Evolutionary conservation across 495 filamentous ascomycete species (phyloP), one percentile per base, ranked within the genome.

Genomic region (Arthonia radiata): DNA sequence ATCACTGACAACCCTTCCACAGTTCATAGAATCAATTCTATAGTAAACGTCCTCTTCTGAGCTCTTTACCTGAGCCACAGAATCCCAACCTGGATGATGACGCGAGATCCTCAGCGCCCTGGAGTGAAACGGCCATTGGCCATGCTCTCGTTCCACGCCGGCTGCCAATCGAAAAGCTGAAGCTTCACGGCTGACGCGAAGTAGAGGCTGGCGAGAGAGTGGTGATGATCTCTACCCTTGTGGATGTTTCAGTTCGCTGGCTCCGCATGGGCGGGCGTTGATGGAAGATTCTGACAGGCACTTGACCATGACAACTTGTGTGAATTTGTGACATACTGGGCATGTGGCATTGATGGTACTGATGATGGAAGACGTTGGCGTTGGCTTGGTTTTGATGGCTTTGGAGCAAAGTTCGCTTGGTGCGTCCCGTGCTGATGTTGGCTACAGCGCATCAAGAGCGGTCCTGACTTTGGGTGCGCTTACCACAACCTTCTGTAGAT

Each of bases 31-130:
- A 56, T 56, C 52, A 44, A 33, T 57, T 55, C 48, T 57, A 51
- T 54, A 58, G 53, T 52, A 50, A 49, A 50, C 47, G 43, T 52
- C 53, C 39, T 42, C 41, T 49, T 50, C 52, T 55, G 51, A 55
- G 48, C 38, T 49, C 42, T 43, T 45, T 38, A 53, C 37, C 41
- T 55, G 53, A 71, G 68, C 68, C 57, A 67, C 67, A 71, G 60
- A 67, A 61, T 64, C 61, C 56, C 59, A 70, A 59, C 67, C 67
- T 67, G 67, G 65, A 57, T 62, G 67, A 72, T 72, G 67, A 72
- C 54, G 30, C 43, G 45, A 57, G 57, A 59, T 61, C 62, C 63
- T 62, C 64, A 56, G 52, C 57, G 57, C 64, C 62, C 63, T 56
- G 67, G 67, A 70, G 67, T 72, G 67, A 72, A 59, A 46, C 59